Conservation (phyloP, 2,329 filamentous ascomycete genomes). For the Alternaria infectoria region DNA sequence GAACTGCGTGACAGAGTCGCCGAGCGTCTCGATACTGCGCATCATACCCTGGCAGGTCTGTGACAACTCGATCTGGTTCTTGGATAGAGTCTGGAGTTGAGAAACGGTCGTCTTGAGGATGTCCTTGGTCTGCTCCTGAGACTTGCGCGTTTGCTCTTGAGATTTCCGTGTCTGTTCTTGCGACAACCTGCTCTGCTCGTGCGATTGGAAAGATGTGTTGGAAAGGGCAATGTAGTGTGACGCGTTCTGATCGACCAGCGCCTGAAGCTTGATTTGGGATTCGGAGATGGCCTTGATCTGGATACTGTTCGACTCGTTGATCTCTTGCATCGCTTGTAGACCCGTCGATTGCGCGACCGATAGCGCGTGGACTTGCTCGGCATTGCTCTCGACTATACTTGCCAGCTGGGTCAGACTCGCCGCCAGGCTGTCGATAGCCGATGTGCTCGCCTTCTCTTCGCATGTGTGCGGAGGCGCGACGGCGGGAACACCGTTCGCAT, state of each 20-base stretch:
- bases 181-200: slow-evolving; percentile 32
- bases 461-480: slow-evolving; percentile 2
- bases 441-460: slow-evolving; percentile 10
- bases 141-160: slow-evolving; percentile 2
- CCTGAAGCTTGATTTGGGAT: slow-evolving; percentile 38
- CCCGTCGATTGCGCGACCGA: slow-evolving; percentile 43
- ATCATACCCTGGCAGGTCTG: slow-evolving; percentile 41
- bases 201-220: slow-evolving; percentile 38
- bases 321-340: slow-evolving; percentile 45
- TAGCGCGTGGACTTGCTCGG: slow-evolving; percentile 41
- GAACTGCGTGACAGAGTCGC: slow-evolving; percentile 23
- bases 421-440: slow-evolving; percentile 32
- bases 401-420: slow-evolving; percentile 35
- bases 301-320: slow-evolving; percentile 43
- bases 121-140: slow-evolving; percentile 37
- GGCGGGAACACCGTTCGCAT: slow-evolving; percentile 31
- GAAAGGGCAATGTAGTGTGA: slow-evolving; percentile 45
- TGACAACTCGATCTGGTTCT: slow-evolving; percentile 35
- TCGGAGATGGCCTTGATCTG: slow-evolving; percentile 45
- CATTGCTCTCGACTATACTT: slow-evolving; percentile 38
- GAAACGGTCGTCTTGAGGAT: slow-evolving; percentile 34
- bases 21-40: slow-evolving; percentile 32
- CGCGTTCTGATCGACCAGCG: slow-evolving; percentile 40
- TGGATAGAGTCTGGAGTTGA: slow-evolving; percentile 37
- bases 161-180: slow-evolving; percentile 32